Evolutionary conservation across 495 filamentous ascomycete genomes (phyloP).

Genomic region (Penicillium turbatum): DNA sequence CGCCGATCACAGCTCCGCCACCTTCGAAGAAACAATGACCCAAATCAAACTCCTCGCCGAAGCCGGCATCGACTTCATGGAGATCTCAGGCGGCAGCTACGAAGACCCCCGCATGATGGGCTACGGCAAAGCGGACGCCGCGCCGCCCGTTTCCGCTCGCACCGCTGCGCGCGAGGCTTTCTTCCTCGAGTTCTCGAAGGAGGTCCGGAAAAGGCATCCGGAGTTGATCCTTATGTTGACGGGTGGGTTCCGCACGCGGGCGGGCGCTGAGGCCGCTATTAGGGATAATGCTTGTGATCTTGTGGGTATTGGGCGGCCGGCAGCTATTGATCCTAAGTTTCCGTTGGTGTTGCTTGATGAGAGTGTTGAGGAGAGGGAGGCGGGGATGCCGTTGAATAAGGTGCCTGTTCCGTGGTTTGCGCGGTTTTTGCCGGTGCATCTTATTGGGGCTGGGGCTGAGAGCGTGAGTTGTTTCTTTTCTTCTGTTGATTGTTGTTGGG

Average conservation of each 20-base stretch:
- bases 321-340: constrained; percentile 45
- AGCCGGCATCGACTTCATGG: constrained; percentile 58
- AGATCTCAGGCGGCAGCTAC: constrained; percentile 57
- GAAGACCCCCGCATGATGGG: constrained; percentile 48
- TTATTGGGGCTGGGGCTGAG: constrained; percentile 44
- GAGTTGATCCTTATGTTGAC: constrained; percentile 47
- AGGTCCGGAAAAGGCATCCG: constrained; percentile 42
- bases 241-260: constrained; percentile 53
- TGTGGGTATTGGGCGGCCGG: constrained; percentile 54
- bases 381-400: constrained; percentile 36
- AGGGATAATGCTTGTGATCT: constrained; percentile 52
- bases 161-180: constrained; percentile 55
- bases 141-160: constrained; percentile 28
- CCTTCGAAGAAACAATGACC: constrained; percentile 46
- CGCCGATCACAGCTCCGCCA: constrained; percentile 47
- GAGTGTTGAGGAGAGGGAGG: constrained; percentile 46
- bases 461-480: constrained; percentile 29
- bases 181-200: constrained; percentile 54
- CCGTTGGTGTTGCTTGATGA: constrained; percentile 52
- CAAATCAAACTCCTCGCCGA: constrained; percentile 50
- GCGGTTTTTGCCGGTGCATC: constrained; percentile 32
- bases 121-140: constrained; percentile 6
- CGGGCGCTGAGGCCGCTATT: constrained; percentile 52
- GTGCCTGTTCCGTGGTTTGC: constrained; percentile 31
- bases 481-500: background rate